phyloP scores from a whole-genome alignment of 345 rosid genomes.

The Eucalyptus grandis region DNA sequence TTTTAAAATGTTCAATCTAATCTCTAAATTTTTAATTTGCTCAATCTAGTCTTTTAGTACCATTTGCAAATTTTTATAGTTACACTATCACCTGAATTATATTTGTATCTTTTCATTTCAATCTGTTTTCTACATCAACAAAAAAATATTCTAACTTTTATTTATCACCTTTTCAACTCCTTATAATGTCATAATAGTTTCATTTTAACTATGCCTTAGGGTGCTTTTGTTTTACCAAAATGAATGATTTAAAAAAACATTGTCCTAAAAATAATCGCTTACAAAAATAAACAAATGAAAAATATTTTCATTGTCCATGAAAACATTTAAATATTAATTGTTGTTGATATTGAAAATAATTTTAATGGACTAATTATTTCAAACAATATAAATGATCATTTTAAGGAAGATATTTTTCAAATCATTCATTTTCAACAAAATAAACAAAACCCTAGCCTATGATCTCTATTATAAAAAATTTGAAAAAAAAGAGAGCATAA shows the following conservation, averaged over 20 bases:
- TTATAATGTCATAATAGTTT: background rate
- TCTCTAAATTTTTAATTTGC: background rate
- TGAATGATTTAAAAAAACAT: too few species aligned
- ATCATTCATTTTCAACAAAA: too few species aligned
- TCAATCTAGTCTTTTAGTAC: background rate
- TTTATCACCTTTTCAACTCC: background rate
- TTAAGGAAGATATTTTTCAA: too few species aligned
- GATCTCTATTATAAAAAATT: background rate
- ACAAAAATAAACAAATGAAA: fast-evolving
- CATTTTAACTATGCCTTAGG: background rate
- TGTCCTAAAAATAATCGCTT: too few species aligned
- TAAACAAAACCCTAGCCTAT: background rate
- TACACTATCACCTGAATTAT: background rate
- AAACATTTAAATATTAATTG: too few species aligned
- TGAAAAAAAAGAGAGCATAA: too few species aligned
- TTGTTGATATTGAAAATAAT: too few species aligned
- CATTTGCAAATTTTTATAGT: background rate
- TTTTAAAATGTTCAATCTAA: background rate
- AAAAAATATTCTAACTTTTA: background rate
- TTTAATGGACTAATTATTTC: too few species aligned
- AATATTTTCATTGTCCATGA: too few species aligned
- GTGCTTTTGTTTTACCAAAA: too few species aligned
- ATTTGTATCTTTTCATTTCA: background rate
- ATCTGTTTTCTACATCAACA: background rate
- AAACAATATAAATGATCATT: too few species aligned